These are phyloP conservation scores for Schizophyllum commune DNA, from an alignment of 1,284 basidiomycete species.

Conservation along the genomic window DNA sequence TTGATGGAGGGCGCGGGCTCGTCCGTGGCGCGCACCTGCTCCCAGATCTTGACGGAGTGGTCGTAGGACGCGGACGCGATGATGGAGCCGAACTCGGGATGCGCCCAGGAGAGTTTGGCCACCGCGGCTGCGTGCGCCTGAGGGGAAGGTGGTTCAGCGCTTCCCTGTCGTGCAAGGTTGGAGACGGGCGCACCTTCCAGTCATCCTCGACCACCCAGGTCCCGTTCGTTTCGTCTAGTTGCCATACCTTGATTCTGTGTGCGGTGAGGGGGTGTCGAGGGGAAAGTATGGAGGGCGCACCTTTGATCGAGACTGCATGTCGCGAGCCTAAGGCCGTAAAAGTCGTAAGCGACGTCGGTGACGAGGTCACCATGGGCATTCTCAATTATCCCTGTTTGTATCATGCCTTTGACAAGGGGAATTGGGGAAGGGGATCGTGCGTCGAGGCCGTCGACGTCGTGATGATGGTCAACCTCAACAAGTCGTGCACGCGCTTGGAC, in stretches of 20 bases:
- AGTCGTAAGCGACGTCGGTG: conserved; percentile 82
- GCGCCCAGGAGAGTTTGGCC: conserved; percentile 79
- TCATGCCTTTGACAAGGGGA: conserved; percentile 32
- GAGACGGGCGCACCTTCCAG: conserved; percentile 88
- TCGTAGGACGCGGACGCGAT: conserved; percentile 84
- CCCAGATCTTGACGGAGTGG: conserved; percentile 86
- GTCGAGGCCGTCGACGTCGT: not conserved
- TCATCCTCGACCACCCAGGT: conserved; percentile 74
- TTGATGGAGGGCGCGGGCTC: conserved; percentile 24
- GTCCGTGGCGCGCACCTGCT: conserved; percentile 44
- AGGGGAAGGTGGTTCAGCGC: conserved; percentile 2
- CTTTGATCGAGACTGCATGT: conserved; percentile 75
- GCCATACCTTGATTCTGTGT: conserved; percentile 76
- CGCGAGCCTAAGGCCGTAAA: conserved; percentile 77
- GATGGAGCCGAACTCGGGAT: conserved; percentile 82
- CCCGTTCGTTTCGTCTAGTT: conserved; percentile 59
- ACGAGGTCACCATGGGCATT: conserved; percentile 74
- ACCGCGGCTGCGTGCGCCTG: conserved; percentile 88
- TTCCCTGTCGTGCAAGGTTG: no score
- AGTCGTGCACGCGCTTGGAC: not conserved
- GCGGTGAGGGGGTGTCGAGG: conserved; percentile 1
- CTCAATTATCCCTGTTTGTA: conserved; percentile 67
- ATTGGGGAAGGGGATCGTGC: not conserved
- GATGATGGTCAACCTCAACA: not conserved
- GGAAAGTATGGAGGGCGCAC: conserved; percentile 23